These are phyloP conservation scores for Pyrus betulifolia DNA, from an alignment of 306 rosid species.

Conservation along the genomic window DNA sequence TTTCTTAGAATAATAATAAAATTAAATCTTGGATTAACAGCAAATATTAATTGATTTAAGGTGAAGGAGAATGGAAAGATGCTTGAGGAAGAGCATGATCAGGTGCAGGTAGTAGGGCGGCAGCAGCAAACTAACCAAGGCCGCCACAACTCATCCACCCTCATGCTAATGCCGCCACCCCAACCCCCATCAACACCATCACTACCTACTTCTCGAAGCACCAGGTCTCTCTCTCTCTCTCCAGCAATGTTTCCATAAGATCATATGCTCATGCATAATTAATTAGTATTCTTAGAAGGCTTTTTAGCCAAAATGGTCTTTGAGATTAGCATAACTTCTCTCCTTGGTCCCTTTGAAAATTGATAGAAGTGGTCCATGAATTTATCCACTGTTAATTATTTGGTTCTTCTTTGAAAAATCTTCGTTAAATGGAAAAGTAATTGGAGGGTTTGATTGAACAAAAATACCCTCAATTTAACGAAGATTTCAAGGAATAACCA, in stretches of 20 bases:
- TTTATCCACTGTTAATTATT: too few relatives aligned
- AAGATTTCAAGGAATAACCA: too few relatives aligned
- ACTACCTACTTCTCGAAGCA: slow-evolving; percentile 35
- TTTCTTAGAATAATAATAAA: background rate
- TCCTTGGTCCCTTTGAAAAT: too few relatives aligned
- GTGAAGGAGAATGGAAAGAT: slow-evolving; percentile 47
- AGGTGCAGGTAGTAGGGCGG: slow-evolving; percentile 11
- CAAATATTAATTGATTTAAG: slow-evolving; percentile 19
- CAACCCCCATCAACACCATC: slow-evolving; percentile 10
- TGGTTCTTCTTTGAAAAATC: too few relatives aligned
- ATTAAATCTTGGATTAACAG: background rate
- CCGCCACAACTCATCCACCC: slow-evolving; percentile 32
- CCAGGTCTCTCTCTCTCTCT: slow-evolving; percentile 33
- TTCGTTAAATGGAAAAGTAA: too few relatives aligned
- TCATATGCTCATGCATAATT: background rate
- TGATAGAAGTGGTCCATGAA: too few relatives aligned
- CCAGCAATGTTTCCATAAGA: background rate
- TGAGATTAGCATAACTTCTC: too few relatives aligned
- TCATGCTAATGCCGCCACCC: slow-evolving; percentile 26
- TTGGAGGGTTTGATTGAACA: too few relatives aligned
- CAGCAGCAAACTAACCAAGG: slow-evolving; percentile 2
- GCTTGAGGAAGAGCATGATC: slow-evolving; percentile 10
- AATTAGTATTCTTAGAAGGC: too few relatives aligned
- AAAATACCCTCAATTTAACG: too few relatives aligned
- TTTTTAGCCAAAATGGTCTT: too few relatives aligned